A percentile compares a stretch with the other conserved stretches of the same genome.
These are phyloP conservation scores for Plasmodium yoelii DNA, from an alignment of 169 alveolate genomes.

Conservation along the genomic window DNA sequence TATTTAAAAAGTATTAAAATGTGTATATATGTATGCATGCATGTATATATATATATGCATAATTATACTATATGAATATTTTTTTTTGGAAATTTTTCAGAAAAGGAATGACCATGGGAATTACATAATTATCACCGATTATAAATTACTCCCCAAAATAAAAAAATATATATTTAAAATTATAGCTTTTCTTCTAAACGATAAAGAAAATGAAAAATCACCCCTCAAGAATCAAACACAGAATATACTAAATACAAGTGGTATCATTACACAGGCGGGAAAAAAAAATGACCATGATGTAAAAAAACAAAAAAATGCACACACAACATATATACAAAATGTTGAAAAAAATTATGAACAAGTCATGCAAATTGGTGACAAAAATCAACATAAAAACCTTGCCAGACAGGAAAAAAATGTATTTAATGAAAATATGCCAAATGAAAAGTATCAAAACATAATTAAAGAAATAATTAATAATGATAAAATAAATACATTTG, in stretches of 20 bases:
- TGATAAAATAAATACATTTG: neutral
- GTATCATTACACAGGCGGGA: neutral
- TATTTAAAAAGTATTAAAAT: too few species aligned
- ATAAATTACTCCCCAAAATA: neutral
- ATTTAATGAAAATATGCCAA: neutral
- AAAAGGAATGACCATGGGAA: neutral
- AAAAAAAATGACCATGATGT: neutral
- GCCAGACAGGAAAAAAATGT: neutral
- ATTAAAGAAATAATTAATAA: neutral
- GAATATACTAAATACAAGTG: neutral
- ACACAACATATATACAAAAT: too few species aligned
- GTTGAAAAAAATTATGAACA: too few species aligned
- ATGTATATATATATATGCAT: too few species aligned
- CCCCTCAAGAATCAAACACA: neutral
- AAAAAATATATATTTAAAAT: neutral
- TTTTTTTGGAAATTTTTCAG: neutral
- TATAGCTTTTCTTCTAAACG: neutral
- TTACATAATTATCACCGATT: slow-evolving; percentile 6
- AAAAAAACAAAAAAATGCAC: too few species aligned
- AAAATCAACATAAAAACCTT: neutral
- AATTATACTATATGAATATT: neutral
- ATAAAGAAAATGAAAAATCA: neutral
- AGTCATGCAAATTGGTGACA: neutral
- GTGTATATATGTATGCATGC: too few species aligned
- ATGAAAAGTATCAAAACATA: slow-evolving; percentile 6